Base-by-base conservation (phyloP, 2,329 filamentous ascomycete genomes). In the Cercospora berteroae region DNA sequence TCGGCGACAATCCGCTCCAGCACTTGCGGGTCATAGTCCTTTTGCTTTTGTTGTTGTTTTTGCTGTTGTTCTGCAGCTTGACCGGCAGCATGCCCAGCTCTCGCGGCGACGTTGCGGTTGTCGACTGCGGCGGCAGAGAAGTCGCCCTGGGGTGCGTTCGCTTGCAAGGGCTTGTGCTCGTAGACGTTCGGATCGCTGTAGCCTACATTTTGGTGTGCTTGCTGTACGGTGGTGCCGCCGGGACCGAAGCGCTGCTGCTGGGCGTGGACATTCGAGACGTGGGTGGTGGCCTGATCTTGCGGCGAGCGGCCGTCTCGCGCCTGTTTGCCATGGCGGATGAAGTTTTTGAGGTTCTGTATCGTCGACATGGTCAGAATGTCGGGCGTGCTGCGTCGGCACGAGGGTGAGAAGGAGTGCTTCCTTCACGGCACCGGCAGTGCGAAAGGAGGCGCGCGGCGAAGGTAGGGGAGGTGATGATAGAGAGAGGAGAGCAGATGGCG, bases 311-410 rank as follows among this genome's bases (percentile, higher is more conserved):
- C 85, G 71, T 84, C 85, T 73, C 93, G 91, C 74, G 93, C 94
- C 85, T 97, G 93, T 84, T 97, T 97, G 81, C 94, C 94, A 85
- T 97, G 94, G 73, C 94, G 92, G 82, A 98, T 95, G 82, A 98
- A 96, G 82, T 97, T 97, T 83, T 98, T 97, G 76, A 97, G 88
- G 79, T 95, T 95, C 83, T 97, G 94, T 83, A 97, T 96, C 57
- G 87, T 87, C 75, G 86, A 88, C 87, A 89, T 89, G 77, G 66
- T 80, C 76, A 72, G 70, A 69, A 16, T 25, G 18, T 13, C 50
- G 61, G 4, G 18, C 44, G 44, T 20, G 44, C 44, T 23, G 18
- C 6, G 42, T 48, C 42, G n/a, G 42, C 42, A 20, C 23, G 50
- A 31, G 27, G 52, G 36, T 16, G 31, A 50, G 16, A 29, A n/a